Percentiles rank a stretch among this genome's conserved stretches.
Evolutionary conservation across 352 stramenopile species (phyloP).

Genomic region (Pythium insidiosum): DNA sequence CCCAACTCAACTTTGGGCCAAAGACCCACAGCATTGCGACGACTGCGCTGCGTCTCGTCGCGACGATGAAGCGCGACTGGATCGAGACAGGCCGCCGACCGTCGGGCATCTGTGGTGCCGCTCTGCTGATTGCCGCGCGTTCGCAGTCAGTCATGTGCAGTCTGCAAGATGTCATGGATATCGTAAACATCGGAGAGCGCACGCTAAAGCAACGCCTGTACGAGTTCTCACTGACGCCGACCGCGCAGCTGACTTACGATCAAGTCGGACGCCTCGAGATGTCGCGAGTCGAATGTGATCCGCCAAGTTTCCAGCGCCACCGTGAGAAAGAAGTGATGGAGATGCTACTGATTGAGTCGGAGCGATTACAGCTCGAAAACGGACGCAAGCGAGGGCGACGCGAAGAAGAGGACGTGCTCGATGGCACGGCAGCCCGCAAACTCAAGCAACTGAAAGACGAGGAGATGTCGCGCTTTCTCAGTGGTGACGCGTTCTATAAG

Average conservation of each 20-base stretch:
- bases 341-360: conserved; percentile 82
- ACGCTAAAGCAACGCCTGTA: conserved; percentile 95
- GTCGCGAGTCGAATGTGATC: conserved; percentile 82
- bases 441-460: conserved; percentile 65
- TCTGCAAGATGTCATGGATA: conserved; percentile 80
- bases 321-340: conserved; percentile 87
- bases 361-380: conserved; percentile 52
- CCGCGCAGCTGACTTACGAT: conserved; percentile 92
- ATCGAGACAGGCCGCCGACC: conserved; percentile 96
- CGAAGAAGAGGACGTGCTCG: conserved; percentile 24
- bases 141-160: conserved; percentile 92
- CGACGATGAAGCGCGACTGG: conserved; percentile 98
- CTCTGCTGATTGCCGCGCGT: conserved; percentile 94
- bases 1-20: conserved; percentile 95
- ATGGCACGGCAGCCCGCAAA: conserved; percentile 33
- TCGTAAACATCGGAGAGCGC: conserved; percentile 95
- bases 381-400: conserved; percentile 18
- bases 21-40: conserved; percentile 91
- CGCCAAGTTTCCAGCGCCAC: conserved; percentile 83
- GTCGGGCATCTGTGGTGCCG: conserved; percentile 95
- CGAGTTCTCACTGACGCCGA: conserved; percentile 96
- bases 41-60: conserved; percentile 93
- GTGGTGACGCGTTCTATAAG: conserved; percentile 53
- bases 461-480: conserved; percentile 69
- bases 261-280: conserved; percentile 91